A percentile compares a stretch with the other conserved stretches of the same genome.
These are phyloP conservation scores for Coemansia sp. DNA, from an alignment of 192 early-diverging fungal genomes.

Conservation along the genomic window DNA sequence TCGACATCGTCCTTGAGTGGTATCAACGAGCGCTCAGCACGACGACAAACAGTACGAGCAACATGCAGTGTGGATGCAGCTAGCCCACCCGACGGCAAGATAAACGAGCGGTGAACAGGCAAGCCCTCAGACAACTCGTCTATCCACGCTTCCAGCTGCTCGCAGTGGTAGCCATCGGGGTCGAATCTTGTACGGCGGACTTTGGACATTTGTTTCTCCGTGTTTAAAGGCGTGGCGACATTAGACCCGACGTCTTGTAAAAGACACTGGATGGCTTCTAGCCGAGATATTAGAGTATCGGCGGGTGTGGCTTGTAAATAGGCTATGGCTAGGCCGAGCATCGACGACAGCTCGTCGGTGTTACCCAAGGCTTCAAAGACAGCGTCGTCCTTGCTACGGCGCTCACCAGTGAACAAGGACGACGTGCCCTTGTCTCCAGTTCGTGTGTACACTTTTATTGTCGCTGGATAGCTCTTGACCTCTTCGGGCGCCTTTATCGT, in stretches of 20 bases:
- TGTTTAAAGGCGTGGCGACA: constrained; percentile 79
- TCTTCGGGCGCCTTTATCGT: constrained; percentile 41
- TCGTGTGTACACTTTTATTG: constrained; percentile 84
- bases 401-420: constrained; percentile 86
- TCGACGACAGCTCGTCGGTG: constrained; percentile 82
- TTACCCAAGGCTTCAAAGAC: constrained; percentile 93
- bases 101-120: constrained; percentile 81
- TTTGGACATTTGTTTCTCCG: constrained; percentile 57
- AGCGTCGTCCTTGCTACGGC: constrained; percentile 82
- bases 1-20: constrained; percentile 63
- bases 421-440: constrained; percentile 95
- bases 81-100: constrained; percentile 89
- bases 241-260: constrained; percentile 90
- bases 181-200: constrained; percentile 81
- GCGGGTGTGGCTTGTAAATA: constrained; percentile 20
- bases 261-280: constrained; percentile 82
- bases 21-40: constrained; percentile 83
- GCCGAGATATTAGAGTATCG: constrained; percentile 25
- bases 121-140: constrained; percentile 72
- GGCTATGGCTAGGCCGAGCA: constrained; percentile 52
- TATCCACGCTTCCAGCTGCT: constrained; percentile 83
- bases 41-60: constrained; percentile 79
- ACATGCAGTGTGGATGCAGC: constrained; percentile 83
- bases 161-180: constrained; percentile 61
- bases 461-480: constrained; percentile 52